Evolutionary conservation across 805 yeast species (phyloP).

Genomic region (Nakazawaea ishiwadae): DNA sequence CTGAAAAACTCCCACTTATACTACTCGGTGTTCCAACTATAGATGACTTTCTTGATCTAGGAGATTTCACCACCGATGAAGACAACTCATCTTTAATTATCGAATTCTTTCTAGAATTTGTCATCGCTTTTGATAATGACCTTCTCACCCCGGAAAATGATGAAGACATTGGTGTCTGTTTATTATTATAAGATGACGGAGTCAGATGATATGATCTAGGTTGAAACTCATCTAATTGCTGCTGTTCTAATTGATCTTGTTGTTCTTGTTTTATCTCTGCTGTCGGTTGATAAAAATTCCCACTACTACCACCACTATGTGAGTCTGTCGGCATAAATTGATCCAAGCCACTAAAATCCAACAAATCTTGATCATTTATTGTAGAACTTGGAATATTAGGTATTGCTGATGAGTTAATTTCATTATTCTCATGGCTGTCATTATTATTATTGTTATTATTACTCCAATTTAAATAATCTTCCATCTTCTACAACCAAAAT

Average conservation of each 20-base stretch:
- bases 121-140: constrained; percentile 12
- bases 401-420: not conserved
- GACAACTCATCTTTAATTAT: constrained; percentile 11
- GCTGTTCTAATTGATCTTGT: not conserved
- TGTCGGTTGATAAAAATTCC: not conserved
- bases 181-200: constrained; percentile 3
- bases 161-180: constrained; percentile 5
- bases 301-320: not conserved
- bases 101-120: constrained; percentile 11
- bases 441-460: not conserved
- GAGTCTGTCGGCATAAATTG: constrained; percentile 1
- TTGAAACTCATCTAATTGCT: constrained; percentile 1
- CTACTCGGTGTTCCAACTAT: constrained; percentile 10
- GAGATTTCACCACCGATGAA: constrained; percentile 4
- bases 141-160: constrained; percentile 10
- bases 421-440: not conserved
- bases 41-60: constrained; percentile 12
- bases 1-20: not conserved
- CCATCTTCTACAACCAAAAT: not conserved
- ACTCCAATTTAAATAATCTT: constrained; percentile 5
- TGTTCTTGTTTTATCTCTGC: constrained; percentile 1
- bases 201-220: constrained; percentile 10
- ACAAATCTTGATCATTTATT: constrained; percentile 11
- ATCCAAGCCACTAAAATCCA: constrained; percentile 10
- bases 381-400: constrained; percentile 5